These are phyloP conservation scores for Mycena pura DNA, from an alignment of 768 basidiomycete species.

Conservation along the genomic window DNA sequence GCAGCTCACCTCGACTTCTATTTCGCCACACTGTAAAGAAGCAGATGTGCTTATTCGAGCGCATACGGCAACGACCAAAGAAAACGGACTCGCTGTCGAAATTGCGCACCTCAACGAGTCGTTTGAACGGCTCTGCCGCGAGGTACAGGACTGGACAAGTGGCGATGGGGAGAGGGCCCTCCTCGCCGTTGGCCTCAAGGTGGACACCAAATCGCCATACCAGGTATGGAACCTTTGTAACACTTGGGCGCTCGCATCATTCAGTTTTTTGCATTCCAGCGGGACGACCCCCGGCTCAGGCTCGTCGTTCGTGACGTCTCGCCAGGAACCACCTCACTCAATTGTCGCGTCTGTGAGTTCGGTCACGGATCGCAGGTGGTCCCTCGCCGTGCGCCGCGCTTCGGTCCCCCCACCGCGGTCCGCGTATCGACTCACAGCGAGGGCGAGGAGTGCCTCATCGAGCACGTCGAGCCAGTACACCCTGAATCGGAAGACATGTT, in stretches of 20 bases:
- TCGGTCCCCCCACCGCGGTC: not conserved
- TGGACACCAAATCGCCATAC: not conserved
- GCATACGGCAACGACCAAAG: too few species aligned
- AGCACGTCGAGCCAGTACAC: not conserved
- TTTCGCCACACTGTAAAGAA: not conserved
- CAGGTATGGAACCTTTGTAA: not conserved
- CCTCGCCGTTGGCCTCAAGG: not conserved
- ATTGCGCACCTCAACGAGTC: not conserved
- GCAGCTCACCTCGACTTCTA: not conserved
- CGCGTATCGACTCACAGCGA: not conserved
- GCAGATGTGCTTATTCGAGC: not conserved
- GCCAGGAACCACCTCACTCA: not conserved
- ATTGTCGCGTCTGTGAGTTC: not conserved
- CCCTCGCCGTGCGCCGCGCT: not conserved
- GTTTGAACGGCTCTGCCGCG: not conserved
- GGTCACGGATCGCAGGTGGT: not conserved
- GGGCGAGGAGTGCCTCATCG: not conserved
- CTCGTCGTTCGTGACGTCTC: not conserved
- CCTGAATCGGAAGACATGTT: not conserved
- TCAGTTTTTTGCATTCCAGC: not conserved
- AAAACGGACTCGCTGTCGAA: not conserved
- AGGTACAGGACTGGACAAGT: not conserved
- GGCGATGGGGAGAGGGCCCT: not conserved
- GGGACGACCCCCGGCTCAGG: not conserved
- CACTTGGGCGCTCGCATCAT: not conserved